Conservation (phyloP, 768 basidiomycete species). For the Lactarius psammicola region DNA sequence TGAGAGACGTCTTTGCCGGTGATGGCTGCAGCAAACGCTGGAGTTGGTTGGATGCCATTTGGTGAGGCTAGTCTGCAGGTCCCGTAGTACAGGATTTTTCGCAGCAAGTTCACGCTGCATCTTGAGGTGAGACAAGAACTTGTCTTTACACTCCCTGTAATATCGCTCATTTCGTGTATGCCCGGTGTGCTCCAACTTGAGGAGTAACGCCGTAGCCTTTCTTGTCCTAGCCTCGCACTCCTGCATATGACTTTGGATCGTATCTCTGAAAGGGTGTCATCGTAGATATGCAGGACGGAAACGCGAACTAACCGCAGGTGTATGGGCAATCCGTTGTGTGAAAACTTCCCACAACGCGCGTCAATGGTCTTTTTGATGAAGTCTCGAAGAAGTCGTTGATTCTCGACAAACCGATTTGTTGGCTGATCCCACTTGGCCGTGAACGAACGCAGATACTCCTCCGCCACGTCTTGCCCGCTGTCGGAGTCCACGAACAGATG, state of each 20-base stretch:
- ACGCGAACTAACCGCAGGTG: slow-evolving; percentile 9
- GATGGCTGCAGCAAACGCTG: not conserved
- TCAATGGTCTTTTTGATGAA: not conserved
- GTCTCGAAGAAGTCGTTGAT: not conserved
- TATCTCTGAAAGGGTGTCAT: slow-evolving; percentile 7
- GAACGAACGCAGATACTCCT: slow-evolving; percentile 13
- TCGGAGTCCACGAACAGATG: slow-evolving; percentile 23
- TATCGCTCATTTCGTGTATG: slow-evolving; percentile 20
- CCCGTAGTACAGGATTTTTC: not conserved
- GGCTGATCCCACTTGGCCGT: slow-evolving; percentile 14
- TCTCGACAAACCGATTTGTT: slow-evolving; percentile 2
- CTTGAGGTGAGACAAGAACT: slow-evolving; percentile 20
- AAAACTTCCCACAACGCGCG: slow-evolving; percentile 1
- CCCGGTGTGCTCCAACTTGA: slow-evolving; percentile 19
- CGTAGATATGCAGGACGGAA: not conserved
- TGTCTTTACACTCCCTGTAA: slow-evolving; percentile 23
- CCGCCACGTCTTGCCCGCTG: slow-evolving; percentile 16
- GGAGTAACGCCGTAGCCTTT: not conserved
- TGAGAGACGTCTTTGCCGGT: not conserved
- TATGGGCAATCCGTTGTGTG: slow-evolving; percentile 1
- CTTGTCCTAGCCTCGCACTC: not conserved
- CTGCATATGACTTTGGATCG: slow-evolving; percentile 7
- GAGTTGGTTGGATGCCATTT: not conserved
- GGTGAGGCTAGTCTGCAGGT: not conserved
- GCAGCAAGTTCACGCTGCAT: slow-evolving; percentile 9